Evolutionary conservation across 2,329 filamentous ascomycete genomes (phyloP).

Genomic region (Alternaria tenuissima): DNA sequence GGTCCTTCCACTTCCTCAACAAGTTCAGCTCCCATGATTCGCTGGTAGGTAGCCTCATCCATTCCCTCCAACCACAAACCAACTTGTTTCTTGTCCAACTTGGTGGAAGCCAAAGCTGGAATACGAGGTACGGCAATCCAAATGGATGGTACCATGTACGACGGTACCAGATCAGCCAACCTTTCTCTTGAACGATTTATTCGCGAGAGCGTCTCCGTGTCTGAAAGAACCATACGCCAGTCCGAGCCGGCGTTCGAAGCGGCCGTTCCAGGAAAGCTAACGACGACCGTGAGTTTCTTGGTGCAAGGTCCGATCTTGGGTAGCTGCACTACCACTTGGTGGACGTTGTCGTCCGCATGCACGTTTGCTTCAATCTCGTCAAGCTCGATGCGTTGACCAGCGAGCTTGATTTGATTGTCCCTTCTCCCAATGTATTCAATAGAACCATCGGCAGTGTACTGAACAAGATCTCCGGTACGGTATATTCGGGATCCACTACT

Average conservation of each 20-base stretch:
- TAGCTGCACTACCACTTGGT: conserved; percentile 54
- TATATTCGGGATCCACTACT: conserved; percentile 32
- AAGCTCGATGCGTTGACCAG: conserved; percentile 48
- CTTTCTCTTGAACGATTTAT: conserved; percentile 43
- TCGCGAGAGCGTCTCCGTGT: conserved; percentile 35
- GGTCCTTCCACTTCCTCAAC: conserved; percentile 25
- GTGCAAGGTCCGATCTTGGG: conserved; percentile 53
- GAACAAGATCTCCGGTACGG: conserved; percentile 46
- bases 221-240: conserved; percentile 44
- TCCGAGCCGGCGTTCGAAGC: conserved; percentile 27
- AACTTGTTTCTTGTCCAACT: conserved; percentile 45
- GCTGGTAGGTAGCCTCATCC: conserved; percentile 51
- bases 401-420: conserved; percentile 47
- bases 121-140: conserved; percentile 51
- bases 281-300: conserved; percentile 56
- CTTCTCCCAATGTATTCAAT: conserved; percentile 43
- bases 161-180: conserved; percentile 36
- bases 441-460: conserved; percentile 39
- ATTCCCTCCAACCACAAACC: conserved; percentile 56
- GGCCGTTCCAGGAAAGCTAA: conserved; percentile 46
- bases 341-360: conserved; percentile 39
- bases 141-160: conserved; percentile 44
- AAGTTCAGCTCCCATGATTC: conserved; percentile 51
- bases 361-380: conserved; percentile 46
- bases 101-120: conserved; percentile 39